These are phyloP conservation scores for Bretziella fagacearum DNA, from an alignment of 2,329 filamentous ascomycete genomes.

Conservation along the genomic window DNA sequence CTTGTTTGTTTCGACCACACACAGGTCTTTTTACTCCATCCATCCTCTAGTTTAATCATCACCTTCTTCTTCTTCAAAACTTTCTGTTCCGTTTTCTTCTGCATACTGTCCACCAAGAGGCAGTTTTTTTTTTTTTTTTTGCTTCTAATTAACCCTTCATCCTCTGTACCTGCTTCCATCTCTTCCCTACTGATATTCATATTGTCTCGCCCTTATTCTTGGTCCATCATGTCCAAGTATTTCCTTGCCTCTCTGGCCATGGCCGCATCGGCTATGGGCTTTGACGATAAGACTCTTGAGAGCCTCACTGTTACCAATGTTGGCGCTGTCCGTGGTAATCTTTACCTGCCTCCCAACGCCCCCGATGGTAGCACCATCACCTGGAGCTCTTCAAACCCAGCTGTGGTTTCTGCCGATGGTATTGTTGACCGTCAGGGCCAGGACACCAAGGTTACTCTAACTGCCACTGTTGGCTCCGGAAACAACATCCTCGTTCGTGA, in stretches of 20 bases:
- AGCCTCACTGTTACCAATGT: slow-evolving; percentile 21
- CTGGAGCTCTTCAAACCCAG: slow-evolving; percentile 23
- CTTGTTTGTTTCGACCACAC: too few relatives aligned
- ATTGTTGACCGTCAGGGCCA: slow-evolving; percentile 21
- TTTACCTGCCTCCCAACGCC: slow-evolving; percentile 21
- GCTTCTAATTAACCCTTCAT: too few relatives aligned
- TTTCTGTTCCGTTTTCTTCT: too few relatives aligned
- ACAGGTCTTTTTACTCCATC: too few relatives aligned
- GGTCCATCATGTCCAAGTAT: slow-evolving; percentile 5
- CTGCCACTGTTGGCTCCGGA: slow-evolving; percentile 21
- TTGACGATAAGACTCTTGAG: slow-evolving; percentile 15
- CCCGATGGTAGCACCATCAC: slow-evolving; percentile 21
- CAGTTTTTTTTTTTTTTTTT: too few relatives aligned
- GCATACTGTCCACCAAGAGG: too few relatives aligned
- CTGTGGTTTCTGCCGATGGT: slow-evolving; percentile 23
- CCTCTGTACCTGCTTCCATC: too few relatives aligned
- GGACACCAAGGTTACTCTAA: slow-evolving; percentile 21
- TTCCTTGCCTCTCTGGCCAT: slow-evolving; percentile 9
- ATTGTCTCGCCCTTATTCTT: not conserved
- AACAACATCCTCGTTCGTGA: slow-evolving; percentile 17
- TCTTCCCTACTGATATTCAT: not conserved
- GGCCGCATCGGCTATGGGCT: slow-evolving; percentile 7
- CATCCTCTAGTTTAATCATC: too few relatives aligned
- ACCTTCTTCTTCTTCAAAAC: too few relatives aligned
- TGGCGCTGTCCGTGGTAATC: slow-evolving; percentile 24